Base-by-base conservation (phyloP, 1,284 basidiomycete species). In the Heimioporus punctisporus region DNA sequence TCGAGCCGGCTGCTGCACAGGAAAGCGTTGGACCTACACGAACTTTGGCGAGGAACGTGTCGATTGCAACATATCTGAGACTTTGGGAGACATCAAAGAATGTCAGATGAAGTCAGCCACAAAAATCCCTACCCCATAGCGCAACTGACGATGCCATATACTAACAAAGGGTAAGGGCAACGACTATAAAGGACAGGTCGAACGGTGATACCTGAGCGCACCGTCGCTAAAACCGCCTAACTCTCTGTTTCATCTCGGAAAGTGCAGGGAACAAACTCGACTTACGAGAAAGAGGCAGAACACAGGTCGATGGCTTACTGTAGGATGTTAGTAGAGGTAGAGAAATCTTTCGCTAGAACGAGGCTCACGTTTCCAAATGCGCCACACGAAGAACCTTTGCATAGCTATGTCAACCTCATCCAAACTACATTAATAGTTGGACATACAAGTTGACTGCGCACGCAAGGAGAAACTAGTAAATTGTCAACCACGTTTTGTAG, bases 381-480 rank as follows among this genome's bases (percentile, higher is more conserved):
- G 56, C 56, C 56, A 58, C 25, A 58, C 34, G 12, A 58, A 54
- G 44, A 58, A 49, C 24, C 51, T 58, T 26, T 23, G 19, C 14
- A 34, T 28, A 7, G 34, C 14, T 21, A 15, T 11, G 14, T 57
- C 12, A 48, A 40, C 30, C 17, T n/a, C 19, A 3, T 34, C 28
- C 48, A 31, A 31, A 34, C 31, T 34, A 17, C 23, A 43, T 28
- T 24, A 4, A 23, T 47, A 9, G 26, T 28, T 6, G 6, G 28
- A 25, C 56, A 6, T 23, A 58, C 56, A 54, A 21, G 23, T 34
- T 19, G 19, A 34, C 31, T 34, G 31, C 31, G 19, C 31, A 34
- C 31, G 31, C 31, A 19, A 34, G 14, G 31, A 34, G 31, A 19
- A 19, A 17, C 31, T 34, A 19, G 9, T 34, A 34, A 34, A 34